Evolutionary conservation across 2,329 filamentous ascomycete species (phyloP).

Genomic region (Aspergillus chevalieri): DNA sequence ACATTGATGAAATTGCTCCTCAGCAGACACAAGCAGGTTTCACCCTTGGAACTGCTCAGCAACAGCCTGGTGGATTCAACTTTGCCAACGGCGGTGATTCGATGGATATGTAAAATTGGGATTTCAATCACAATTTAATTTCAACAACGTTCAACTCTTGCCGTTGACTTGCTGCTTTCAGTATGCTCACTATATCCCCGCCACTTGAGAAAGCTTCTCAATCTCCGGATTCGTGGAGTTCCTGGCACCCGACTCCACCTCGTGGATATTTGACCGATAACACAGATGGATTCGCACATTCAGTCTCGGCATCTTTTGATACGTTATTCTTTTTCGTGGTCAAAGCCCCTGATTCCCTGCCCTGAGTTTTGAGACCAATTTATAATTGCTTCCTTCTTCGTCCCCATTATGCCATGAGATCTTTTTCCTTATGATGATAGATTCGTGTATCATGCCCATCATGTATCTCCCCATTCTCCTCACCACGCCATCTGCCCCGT

Average conservation of each 20-base stretch:
- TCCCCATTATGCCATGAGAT: constrained; percentile 11
- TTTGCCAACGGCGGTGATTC: constrained; percentile 71
- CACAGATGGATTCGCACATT: not conserved
- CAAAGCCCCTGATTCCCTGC: not conserved
- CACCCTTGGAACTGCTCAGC: constrained; percentile 59
- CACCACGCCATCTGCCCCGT: constrained; percentile 13
- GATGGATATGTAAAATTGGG: constrained; percentile 62
- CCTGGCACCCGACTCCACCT: constrained; percentile 2
- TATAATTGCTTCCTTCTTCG: constrained; percentile 1
- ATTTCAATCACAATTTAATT: constrained; percentile 10
- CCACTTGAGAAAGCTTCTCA: constrained; percentile 1
- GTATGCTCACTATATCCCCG: constrained; percentile 11
- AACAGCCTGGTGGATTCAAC: constrained; percentile 77
- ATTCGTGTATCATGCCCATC: constrained; percentile 31
- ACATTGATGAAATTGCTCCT: constrained; percentile 75
- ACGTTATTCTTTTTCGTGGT: constrained; percentile 2
- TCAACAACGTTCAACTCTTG: constrained; percentile 4
- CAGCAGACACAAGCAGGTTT: constrained; percentile 68
- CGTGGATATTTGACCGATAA: not conserved
- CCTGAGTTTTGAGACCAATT: constrained; percentile 9
- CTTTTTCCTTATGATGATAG: constrained; percentile 14
- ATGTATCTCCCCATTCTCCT: constrained; percentile 36
- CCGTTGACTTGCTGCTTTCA: constrained; percentile 9
- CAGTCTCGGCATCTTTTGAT: constrained; percentile 2
- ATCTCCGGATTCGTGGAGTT: constrained; percentile 7